Evolutionary conservation across 2,329 filamentous ascomycete species (phyloP).

Genomic region (Colletotrichum endophyticum): DNA sequence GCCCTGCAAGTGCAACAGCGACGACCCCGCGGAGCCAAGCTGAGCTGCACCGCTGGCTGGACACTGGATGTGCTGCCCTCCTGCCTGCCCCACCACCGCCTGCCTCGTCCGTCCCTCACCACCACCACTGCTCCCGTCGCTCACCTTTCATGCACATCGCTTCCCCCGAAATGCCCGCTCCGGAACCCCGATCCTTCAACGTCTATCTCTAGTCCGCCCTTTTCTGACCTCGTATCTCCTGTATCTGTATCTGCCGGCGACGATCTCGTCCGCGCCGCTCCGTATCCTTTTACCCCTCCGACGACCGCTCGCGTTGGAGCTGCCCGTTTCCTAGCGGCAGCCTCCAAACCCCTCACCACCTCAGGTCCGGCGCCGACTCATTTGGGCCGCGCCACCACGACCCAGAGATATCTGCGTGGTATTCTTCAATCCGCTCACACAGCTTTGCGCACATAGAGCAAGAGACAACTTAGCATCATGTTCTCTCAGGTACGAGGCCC

Average conservation of each 20-base stretch:
- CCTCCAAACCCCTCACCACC: constrained; percentile 10
- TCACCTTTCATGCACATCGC: constrained; percentile 3
- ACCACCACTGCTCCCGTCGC: neutral
- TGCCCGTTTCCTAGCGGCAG: neutral
- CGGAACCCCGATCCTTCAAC: neutral
- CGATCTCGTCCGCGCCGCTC: neutral
- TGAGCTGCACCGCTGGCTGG: neutral
- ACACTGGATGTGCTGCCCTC: neutral
- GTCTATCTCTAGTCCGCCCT: neutral
- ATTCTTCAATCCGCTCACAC: neutral
- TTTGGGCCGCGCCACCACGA: neutral
- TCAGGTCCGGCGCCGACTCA: neutral
- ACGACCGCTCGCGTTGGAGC: neutral
- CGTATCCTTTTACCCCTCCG: neutral
- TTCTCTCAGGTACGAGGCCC: constrained; percentile 9
- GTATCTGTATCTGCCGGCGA: neutral
- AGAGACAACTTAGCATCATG: neutral
- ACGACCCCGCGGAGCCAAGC: constrained; percentile 10
- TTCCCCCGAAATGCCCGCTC: constrained; percentile 1
- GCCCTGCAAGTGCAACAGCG: neutral
- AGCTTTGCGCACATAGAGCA: neutral
- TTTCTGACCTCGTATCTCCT: neutral
- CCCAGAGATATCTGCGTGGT: too few species aligned
- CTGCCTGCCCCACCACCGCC: constrained; percentile 5
- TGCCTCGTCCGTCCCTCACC: constrained; percentile 9